Conservation (phyloP, 768 basidiomycete genomes). For the Tulasnella sp. region DNA sequence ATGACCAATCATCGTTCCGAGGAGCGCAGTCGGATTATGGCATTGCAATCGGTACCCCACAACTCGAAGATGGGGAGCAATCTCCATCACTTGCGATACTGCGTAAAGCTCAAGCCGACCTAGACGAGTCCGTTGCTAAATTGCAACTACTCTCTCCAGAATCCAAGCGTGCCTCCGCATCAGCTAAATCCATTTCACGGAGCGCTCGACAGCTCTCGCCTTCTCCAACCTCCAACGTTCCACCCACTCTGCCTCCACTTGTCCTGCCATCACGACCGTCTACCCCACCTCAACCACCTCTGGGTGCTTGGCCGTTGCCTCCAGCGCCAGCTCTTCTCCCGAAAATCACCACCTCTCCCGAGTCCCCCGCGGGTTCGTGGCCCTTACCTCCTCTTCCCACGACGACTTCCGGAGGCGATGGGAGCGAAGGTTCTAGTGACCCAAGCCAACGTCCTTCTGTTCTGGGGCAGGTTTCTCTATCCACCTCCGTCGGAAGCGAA, state of each 20-base stretch:
- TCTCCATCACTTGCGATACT: too few relatives aligned
- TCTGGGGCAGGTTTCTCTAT: not conserved
- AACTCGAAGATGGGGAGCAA: slow-evolving; percentile 24
- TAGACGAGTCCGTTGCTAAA: slow-evolving; percentile 52
- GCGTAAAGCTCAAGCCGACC: slow-evolving; percentile 27
- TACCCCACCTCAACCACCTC: not conserved
- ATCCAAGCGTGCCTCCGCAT: too few relatives aligned
- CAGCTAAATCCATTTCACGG: slow-evolving; percentile 22
- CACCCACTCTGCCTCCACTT: not conserved
- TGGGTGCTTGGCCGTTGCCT: not conserved
- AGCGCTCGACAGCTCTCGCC: not conserved
- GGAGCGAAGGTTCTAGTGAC: too few relatives aligned
- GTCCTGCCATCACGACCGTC: slow-evolving; percentile 1
- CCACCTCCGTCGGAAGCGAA: slow-evolving; percentile 30
- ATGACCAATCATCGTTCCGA: not conserved
- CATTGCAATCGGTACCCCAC: slow-evolving; percentile 32
- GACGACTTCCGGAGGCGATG: slow-evolving; percentile 9
- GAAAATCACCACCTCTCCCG: too few relatives aligned
- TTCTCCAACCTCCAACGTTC: slow-evolving; percentile 3
- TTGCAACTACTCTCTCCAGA: too few relatives aligned
- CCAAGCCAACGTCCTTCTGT: too few relatives aligned
- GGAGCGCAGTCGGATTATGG: slow-evolving; percentile 13
- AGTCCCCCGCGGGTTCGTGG: too few relatives aligned
- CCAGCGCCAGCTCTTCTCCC: not conserved
- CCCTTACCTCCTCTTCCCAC: slow-evolving; percentile 22